These are phyloP conservation scores for Aphanoascus verrucosus DNA, from an alignment of 2,329 filamentous ascomycete species.

Conservation along the genomic window DNA sequence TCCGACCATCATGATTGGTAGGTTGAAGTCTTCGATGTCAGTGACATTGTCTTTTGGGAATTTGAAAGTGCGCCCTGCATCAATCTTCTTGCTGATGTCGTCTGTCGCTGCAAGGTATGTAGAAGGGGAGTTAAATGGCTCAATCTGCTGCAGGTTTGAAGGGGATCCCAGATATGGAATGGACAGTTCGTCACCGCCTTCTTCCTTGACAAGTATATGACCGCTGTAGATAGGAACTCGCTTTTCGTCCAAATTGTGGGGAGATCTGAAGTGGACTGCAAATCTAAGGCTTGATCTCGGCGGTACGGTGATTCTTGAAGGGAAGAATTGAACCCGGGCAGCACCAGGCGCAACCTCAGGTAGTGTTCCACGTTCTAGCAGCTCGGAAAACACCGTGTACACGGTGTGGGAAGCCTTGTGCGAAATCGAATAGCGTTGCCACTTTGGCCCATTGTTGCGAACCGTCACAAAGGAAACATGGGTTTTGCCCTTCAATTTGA, in stretches of 20 bases:
- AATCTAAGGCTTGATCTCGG: neutral
- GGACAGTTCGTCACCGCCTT: neutral
- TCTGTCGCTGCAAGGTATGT: slow-evolving; percentile 1
- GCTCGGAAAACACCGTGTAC: slow-evolving; percentile 5
- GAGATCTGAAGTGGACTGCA: neutral
- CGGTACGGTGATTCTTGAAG: neutral
- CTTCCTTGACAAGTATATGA: slow-evolving; percentile 1
- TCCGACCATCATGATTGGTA: slow-evolving; percentile 44
- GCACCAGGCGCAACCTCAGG: neutral
- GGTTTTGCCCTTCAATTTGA: neutral
- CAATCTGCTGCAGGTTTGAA: slow-evolving; percentile 40
- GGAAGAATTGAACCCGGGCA: neutral
- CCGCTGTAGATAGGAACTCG: slow-evolving; percentile 11
- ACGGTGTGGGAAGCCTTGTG: slow-evolving; percentile 2
- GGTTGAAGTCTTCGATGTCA: slow-evolving; percentile 32
- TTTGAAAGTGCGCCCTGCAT: slow-evolving; percentile 1
- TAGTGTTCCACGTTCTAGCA: slow-evolving; percentile 1
- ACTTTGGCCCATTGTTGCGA: slow-evolving; percentile 1
- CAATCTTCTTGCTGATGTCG: slow-evolving; percentile 2
- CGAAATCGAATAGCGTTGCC: slow-evolving; percentile 3
- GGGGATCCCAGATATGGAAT: slow-evolving; percentile 41
- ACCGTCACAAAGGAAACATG: neutral
- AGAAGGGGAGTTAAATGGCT: slow-evolving; percentile 2
- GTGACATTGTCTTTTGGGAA: slow-evolving; percentile 5
- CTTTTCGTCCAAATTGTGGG: neutral